A percentile compares a stretch with the other conserved stretches of the same genome.
These are phyloP conservation scores for Arxiozyma slooffiae DNA, from an alignment of 1,139 yeast genomes.

Conservation along the genomic window DNA sequence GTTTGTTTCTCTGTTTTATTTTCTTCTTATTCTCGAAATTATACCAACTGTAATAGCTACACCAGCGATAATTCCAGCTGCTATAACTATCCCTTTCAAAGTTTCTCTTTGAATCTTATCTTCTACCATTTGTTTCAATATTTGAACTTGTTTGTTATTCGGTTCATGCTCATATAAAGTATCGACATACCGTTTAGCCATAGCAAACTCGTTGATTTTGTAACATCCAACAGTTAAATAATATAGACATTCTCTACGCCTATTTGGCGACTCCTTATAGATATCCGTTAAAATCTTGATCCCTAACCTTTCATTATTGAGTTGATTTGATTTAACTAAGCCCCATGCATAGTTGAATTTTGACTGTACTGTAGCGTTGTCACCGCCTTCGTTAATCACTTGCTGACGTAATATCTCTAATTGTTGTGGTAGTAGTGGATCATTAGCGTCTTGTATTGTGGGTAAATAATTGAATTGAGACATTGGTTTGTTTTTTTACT, in stretches of 20 bases:
- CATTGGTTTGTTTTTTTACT: slow-evolving; percentile 12
- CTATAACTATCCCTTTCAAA: slow-evolving; percentile 74
- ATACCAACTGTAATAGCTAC: slow-evolving; percentile 66
- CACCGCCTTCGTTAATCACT: slow-evolving; percentile 65
- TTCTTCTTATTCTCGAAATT: slow-evolving; percentile 33
- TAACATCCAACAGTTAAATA: slow-evolving; percentile 82
- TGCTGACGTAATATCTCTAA: slow-evolving; percentile 67
- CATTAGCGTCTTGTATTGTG: slow-evolving; percentile 29
- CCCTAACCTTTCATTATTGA: slow-evolving; percentile 65
- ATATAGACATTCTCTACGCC: slow-evolving; percentile 84
- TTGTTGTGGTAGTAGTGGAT: slow-evolving; percentile 67
- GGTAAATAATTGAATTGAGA: slow-evolving; percentile 25
- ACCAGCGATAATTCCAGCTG: slow-evolving; percentile 75
- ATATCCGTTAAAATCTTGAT: slow-evolving; percentile 64
- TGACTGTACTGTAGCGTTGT: slow-evolving; percentile 70
- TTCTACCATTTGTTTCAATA: slow-evolving; percentile 66
- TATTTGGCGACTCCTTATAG: slow-evolving; percentile 66
- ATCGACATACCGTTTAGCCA: slow-evolving; percentile 80
- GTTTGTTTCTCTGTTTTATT: slow-evolving; percentile 8
- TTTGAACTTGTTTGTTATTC: slow-evolving; percentile 64
- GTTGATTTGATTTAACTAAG: slow-evolving; percentile 56
- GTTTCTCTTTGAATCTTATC: slow-evolving; percentile 79
- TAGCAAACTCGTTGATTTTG: slow-evolving; percentile 77
- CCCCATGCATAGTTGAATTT: slow-evolving; percentile 97
- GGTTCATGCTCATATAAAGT: slow-evolving; percentile 72